Base-by-base conservation (phyloP, 2,329 filamentous ascomycete species). In the Diaporthe longicolla region DNA sequence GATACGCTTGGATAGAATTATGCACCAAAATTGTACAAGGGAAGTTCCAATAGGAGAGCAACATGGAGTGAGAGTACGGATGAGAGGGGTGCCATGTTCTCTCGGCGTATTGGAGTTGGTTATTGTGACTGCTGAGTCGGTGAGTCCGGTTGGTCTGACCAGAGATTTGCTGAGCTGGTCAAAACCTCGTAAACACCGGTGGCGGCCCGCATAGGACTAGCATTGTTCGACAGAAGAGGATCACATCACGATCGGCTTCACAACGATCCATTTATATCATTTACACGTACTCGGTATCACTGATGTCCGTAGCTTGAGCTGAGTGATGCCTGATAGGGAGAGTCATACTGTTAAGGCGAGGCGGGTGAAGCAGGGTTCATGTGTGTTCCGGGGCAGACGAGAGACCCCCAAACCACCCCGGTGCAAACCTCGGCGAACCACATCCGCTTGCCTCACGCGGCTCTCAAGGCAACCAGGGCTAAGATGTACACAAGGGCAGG, bases 371-470 rank as follows among this genome's bases (percentile, higher is more conserved):
- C 48, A 40, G 48, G 45, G 32, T 40, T 40, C 32, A 35, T 15
- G 48, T 40, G 32, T 21, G 45, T 68, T 45, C n/a, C 21, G 48
- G 63, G 63, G 63, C 21, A 9, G 8, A 13, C 63, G 15, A 19
- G 63, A 68, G 61, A 68, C 63, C 63, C 63, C 63, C 63, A 68
- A 68, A 26, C 32, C 37, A 26, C 10, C 45, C 32, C 3, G 45
- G 19, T 19, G 63, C 63, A n/a, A 40, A 50, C 63, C 32, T 37
- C 29, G 63, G 63, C 63, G 63, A 54, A 68, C 63, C 63, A 50
- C 48, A 1, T 6, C 19, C 10, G 11, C 43, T 10, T 10, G 21
- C 43, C 63, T 21, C 4, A n/a, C 15, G 63, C 63, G 29, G 63
- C 63, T 68, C 48, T 24, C 24, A 26, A 68, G 63, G 32, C 45